Evolutionary conservation across 352 stramenopile genomes (phyloP).

Genomic region (Phytophthora sp.): DNA sequence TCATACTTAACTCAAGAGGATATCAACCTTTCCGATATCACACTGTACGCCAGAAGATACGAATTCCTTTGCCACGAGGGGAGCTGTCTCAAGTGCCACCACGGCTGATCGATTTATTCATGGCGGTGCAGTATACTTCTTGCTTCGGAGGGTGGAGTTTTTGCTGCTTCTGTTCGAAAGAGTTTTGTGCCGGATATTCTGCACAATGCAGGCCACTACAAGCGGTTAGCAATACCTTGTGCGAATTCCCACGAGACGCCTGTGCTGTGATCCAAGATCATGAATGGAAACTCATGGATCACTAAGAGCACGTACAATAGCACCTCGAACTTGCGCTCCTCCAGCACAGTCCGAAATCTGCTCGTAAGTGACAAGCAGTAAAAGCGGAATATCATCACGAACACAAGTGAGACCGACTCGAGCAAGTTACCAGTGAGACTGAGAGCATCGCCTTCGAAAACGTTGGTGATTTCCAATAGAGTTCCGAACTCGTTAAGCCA

Average conservation of each 20-base stretch:
- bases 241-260: conserved; percentile 16
- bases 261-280: conserved; percentile 5
- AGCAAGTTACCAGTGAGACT: conserved; percentile 8
- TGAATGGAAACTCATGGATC: conserved; percentile 21
- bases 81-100: no score
- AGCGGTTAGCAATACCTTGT: conserved; percentile 18
- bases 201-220: conserved; percentile 17
- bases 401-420: conserved; percentile 17
- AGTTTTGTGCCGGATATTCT: conserved; percentile 19
- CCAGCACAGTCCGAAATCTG: neutral
- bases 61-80: no score
- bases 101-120: no score
- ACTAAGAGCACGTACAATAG: conserved; percentile 14
- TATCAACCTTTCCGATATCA: no score
- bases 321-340: conserved; percentile 20
- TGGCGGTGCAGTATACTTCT: no score
- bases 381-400: conserved; percentile 26
- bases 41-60: no score
- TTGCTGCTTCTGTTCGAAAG: no score
- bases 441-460: neutral
- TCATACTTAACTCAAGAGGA: no score
- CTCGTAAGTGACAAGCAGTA: conserved; percentile 19
- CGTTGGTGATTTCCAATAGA: neutral
- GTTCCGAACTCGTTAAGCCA: neutral
- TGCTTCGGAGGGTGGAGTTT: no score